Percentiles rank a stretch among this genome's conserved stretches.
phyloP scores from a whole-genome alignment of 139 green algal genomes.

The Nannochloris sp. region DNA sequence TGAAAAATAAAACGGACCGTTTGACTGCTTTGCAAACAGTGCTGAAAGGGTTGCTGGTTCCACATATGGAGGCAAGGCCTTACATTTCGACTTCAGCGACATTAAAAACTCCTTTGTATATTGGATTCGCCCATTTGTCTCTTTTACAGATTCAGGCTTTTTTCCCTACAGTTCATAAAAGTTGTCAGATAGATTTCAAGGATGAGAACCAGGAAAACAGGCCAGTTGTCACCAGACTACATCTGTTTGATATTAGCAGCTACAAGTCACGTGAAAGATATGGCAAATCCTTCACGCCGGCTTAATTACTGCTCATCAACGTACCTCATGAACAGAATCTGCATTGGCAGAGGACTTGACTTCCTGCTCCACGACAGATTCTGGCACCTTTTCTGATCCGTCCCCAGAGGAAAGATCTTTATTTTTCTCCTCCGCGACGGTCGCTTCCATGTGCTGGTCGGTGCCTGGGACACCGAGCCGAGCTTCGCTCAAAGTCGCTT shows the following conservation, averaged over 20 bases:
- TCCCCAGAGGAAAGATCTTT: background rate
- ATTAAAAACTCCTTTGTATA: no score
- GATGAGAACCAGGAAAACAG: background rate
- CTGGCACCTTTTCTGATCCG: background rate
- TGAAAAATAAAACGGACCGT: no score
- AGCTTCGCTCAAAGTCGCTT: background rate
- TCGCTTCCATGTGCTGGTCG: background rate
- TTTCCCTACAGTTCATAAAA: no score
- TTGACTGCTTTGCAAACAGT: no score
- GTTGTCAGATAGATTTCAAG: no score
- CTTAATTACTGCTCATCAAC: conserved; percentile 16
- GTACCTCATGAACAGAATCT: background rate
- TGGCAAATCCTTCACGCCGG: conserved; percentile 9
- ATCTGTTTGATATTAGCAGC: conserved; percentile 14
- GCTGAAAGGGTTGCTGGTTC: no score
- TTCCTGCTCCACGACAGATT: background rate
- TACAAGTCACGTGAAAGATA: conserved; percentile 11
- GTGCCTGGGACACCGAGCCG: background rate
- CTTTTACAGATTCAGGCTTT: no score
- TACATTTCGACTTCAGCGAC: no score
- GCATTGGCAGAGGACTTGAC: background rate
- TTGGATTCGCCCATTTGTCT: no score
- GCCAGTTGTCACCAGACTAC: conserved; percentile 9
- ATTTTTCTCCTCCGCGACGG: background rate
- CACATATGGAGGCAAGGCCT: no score